Evolutionary conservation across 257 asterid genomes (phyloP), one percentile per base, ranked within the genome.

Genomic region (Nicotiana tomentosiformis): DNA sequence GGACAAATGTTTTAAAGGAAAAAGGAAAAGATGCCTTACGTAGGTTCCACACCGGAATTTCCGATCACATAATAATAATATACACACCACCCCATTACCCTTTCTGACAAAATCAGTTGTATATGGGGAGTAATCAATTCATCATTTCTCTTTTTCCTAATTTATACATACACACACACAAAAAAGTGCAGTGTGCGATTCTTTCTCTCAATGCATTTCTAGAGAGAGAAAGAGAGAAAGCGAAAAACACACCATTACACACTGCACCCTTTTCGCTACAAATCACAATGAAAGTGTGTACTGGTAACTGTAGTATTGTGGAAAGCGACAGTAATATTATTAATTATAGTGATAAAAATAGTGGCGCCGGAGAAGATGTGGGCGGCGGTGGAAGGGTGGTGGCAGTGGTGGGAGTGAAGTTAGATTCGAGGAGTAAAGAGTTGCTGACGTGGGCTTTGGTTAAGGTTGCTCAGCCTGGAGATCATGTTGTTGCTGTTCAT

Each of bases 361-460:
- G 81, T 83, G 77, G 72, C 1, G 87, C 43, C 23, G 91, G 23
- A 58, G 88, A 46, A 12, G 86, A 80, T 67, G 32, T 77, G 32
- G 87, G 82, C 0, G 86, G 49, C 5, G 82, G 82, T 65, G 58
- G 86, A 2, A 90, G 87, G 61, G 89, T 89, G 62, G 91, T 90
- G 86, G 95, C 94, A 87, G 94, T 91, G 82, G 98, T 93, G 29
- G 98, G 93, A 80, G 98, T 93, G 87, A 90, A 88, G 88, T 84
- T 91, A 72, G 98, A 95, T 86, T 83, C 90, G 0, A 89, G 91
- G 84, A 95, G 97, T 77, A 93, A 84, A 65, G 97, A 95, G 92
- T 79, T 93, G 88, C 90, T 95, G 74, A 95, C 97, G 29, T 95
- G 98, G 98, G 93, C 97, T 64, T 84, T 93, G 78, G 95, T 95